phyloP scores from a whole-genome alignment of 805 yeast genomes.

The Nakazawaea pomicola region DNA sequence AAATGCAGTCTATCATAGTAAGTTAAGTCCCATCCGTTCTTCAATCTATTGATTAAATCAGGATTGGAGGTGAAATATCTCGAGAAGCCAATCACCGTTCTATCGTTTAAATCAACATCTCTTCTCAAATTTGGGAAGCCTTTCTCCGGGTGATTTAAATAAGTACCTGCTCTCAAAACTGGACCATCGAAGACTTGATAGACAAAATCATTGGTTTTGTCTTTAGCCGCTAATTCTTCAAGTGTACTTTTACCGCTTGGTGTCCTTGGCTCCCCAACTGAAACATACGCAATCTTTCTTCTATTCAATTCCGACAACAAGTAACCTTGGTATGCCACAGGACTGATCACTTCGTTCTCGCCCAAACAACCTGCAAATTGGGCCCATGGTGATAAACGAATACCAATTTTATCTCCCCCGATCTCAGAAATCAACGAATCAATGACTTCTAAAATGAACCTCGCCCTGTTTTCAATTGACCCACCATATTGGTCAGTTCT shows the following conservation, averaged over 20 bases:
- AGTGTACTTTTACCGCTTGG: slow-evolving; percentile 15
- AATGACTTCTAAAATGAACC: slow-evolving; percentile 39
- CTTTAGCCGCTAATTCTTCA: background rate
- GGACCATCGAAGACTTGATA: slow-evolving; percentile 42
- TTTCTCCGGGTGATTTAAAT: slow-evolving; percentile 8
- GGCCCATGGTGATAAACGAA: slow-evolving; percentile 48
- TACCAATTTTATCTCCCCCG: slow-evolving; percentile 44
- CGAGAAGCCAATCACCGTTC: slow-evolving; percentile 36
- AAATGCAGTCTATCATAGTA: slow-evolving; percentile 45
- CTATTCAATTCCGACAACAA: slow-evolving; percentile 29
- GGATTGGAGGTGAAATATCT: slow-evolving; percentile 36
- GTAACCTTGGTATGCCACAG: slow-evolving; percentile 33
- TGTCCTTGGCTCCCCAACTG: slow-evolving; percentile 31
- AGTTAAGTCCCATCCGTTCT: slow-evolving; percentile 26
- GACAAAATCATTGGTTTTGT: slow-evolving; percentile 29
- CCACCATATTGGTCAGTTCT: slow-evolving; percentile 44
- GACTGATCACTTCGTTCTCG: slow-evolving; percentile 27
- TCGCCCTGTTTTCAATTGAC: slow-evolving; percentile 36
- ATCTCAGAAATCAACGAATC: slow-evolving; percentile 45
- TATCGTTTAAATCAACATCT: slow-evolving; percentile 23
- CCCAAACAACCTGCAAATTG: slow-evolving; percentile 36
- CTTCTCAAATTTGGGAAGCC: slow-evolving; percentile 12
- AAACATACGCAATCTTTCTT: slow-evolving; percentile 29
- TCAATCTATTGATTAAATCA: slow-evolving; percentile 30
- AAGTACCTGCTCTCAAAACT: slow-evolving; percentile 36